A percentile compares a stretch with the other conserved stretches of the same genome.
These are phyloP conservation scores for Suillus weaverae DNA, from an alignment of 768 basidiomycete genomes.

Conservation along the genomic window DNA sequence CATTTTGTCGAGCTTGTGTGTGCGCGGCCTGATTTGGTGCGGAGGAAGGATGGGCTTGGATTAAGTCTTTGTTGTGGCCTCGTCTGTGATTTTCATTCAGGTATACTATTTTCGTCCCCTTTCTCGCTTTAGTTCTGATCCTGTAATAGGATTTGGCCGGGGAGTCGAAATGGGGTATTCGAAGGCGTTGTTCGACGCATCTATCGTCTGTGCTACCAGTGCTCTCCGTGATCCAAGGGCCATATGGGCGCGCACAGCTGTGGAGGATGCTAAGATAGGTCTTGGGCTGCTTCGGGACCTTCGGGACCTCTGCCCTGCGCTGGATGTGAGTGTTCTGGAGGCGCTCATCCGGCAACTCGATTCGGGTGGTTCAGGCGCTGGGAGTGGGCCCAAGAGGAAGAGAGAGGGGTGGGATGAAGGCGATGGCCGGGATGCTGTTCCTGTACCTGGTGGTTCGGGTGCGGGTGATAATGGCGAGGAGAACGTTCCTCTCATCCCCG, in stretches of 20 bases:
- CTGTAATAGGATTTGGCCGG: not conserved
- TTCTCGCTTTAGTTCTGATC: not conserved
- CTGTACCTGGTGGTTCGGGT: not conserved
- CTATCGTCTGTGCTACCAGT: conserved; percentile 62
- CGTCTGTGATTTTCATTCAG: not conserved
- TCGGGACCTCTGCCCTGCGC: not conserved
- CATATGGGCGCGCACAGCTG: conserved; percentile 48
- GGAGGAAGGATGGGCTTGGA: conserved; percentile 3
- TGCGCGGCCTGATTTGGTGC: not conserved
- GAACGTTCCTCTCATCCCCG: not conserved
- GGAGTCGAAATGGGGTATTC: conserved; percentile 1
- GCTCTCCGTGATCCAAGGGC: conserved; percentile 52
- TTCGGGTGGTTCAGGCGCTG: not conserved
- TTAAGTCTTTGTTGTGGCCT: conserved; percentile 1
- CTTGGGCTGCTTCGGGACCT: conserved; percentile 43
- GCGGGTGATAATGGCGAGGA: not conserved
- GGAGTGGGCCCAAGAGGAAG: not conserved
- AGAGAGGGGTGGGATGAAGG: conserved; percentile 3
- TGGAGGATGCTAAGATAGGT: conserved; percentile 45
- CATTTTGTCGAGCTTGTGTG: not conserved
- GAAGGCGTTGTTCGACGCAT: conserved; percentile 64
- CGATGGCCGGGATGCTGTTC: conserved; percentile 1
- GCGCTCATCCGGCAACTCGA: not conserved
- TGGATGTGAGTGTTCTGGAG: conserved; percentile 8
- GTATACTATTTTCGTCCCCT: not conserved